Conservation (phyloP, 106 monocot genomes). For the Allium fistulosum region DNA sequence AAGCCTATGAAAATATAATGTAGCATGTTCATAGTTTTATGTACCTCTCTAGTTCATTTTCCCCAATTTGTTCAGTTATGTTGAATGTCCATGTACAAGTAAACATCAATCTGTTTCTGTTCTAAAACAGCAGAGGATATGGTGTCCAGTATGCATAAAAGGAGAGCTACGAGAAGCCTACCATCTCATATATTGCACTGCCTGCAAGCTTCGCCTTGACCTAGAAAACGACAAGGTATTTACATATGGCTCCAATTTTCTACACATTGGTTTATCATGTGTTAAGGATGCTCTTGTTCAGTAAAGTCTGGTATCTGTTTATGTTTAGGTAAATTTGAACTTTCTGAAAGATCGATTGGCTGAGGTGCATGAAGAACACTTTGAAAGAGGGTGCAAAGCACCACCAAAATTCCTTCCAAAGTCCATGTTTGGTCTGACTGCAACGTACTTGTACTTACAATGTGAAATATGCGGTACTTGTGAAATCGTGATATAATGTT, state of each 20-base stretch:
- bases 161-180: conserved; percentile 61
- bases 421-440: conserved; percentile 56
- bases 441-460: conserved; percentile 66
- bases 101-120: too few relatives aligned
- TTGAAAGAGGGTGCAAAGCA: conserved; percentile 82
- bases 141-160: conserved; percentile 92
- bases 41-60: too few relatives aligned
- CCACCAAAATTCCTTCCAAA: conserved; percentile 60
- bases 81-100: too few relatives aligned
- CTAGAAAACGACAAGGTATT: conserved; percentile 75
- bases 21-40: too few relatives aligned
- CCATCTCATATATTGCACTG: conserved; percentile 68
- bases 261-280: too few relatives aligned
- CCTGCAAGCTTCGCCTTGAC: conserved; percentile 59
- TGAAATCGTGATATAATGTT: conserved; percentile 62
- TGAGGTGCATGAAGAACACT: conserved; percentile 77
- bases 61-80: too few relatives aligned
- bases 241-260: background rate
- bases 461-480: conserved; percentile 63
- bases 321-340: conserved; percentile 52
- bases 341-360: conserved; percentile 56
- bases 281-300: too few relatives aligned
- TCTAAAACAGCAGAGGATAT: conserved; percentile 22
- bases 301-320: background rate
- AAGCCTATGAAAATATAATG: too few relatives aligned